Conservation (phyloP, 768 basidiomycete species). For the Tricholoma saponaceum region DNA sequence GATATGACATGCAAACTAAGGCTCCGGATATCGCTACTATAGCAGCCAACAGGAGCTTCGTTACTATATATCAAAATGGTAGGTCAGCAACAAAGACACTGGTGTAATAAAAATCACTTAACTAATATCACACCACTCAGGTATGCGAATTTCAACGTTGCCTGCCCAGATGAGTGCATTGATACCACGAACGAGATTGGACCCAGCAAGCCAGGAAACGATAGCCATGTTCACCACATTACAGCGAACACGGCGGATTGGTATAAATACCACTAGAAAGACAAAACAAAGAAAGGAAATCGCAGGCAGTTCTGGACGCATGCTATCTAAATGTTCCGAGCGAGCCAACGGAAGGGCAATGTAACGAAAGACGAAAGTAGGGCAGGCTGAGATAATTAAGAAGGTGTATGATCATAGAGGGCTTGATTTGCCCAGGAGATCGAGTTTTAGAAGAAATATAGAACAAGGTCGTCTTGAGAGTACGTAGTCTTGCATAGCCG, state of each 20-base stretch:
- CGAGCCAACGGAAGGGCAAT: background rate
- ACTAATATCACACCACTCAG: constrained; percentile 82
- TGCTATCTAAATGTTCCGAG: constrained; percentile 10
- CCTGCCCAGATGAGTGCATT: constrained; percentile 61
- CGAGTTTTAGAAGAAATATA: constrained; percentile 18
- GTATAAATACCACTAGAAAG: constrained; percentile 36
- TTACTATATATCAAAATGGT: constrained; percentile 34
- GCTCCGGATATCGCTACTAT: constrained; percentile 56
- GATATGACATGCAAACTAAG: constrained; percentile 49
- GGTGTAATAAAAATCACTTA: constrained; percentile 16
- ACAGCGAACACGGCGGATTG: constrained; percentile 40
- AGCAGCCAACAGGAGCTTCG: constrained; percentile 49
- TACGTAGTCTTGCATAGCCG: constrained; percentile 4
- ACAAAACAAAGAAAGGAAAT: constrained; percentile 43
- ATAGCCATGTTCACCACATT: constrained; percentile 47
- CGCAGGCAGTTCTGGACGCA: constrained; percentile 33
- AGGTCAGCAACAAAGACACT: background rate
- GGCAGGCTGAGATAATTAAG: background rate
- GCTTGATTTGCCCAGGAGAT: background rate
- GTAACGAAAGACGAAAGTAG: background rate
- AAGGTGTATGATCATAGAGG: background rate
- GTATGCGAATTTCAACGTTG: constrained; percentile 38
- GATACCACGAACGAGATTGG: constrained; percentile 48
- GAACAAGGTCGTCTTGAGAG: constrained; percentile 20
- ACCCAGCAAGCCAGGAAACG: constrained; percentile 45